These are phyloP conservation scores for Neodidymelliopsis sp. DNA, from an alignment of 2,329 filamentous ascomycete genomes.

Conservation along the genomic window DNA sequence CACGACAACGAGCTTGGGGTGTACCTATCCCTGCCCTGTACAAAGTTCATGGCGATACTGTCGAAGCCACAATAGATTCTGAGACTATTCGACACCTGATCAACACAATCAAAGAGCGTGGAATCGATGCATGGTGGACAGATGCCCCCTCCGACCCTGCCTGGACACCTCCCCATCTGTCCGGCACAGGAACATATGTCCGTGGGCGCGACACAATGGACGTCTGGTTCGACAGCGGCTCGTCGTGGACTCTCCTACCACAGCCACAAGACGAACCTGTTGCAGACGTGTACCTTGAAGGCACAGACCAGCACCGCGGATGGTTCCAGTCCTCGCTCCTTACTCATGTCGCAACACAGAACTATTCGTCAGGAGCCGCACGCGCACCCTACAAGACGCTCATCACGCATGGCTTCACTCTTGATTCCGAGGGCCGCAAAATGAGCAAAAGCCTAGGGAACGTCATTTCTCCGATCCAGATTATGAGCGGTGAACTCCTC, in stretches of 20 bases:
- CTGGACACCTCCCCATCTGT: conserved; percentile 76
- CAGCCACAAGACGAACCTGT: conserved; percentile 50
- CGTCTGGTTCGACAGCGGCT: conserved; percentile 99
- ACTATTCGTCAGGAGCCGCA: conserved; percentile 20
- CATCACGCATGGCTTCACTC: conserved; percentile 94
- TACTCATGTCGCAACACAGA: conserved; percentile 76
- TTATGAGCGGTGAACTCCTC: conserved; percentile 83
- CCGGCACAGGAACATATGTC: conserved; percentile 63
- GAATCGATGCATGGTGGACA: conserved; percentile 94
- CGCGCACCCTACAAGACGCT: conserved; percentile 81
- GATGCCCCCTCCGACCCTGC: conserved; percentile 76
- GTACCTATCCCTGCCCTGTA: conserved; percentile 95
- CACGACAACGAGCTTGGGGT: conserved; percentile 93
- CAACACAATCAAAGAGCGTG: conserved; percentile 74
- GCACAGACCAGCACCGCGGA: conserved; percentile 92
- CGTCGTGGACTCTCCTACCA: conserved; percentile 74
- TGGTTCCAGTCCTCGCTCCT: conserved; percentile 98
- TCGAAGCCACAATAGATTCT: conserved; percentile 76
- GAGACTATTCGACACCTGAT: conserved; percentile 87
- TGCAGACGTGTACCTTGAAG: conserved; percentile 92
- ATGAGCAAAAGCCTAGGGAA: conserved; percentile 99
- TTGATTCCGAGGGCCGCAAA: conserved; percentile 90
- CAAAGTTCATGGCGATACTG: conserved; percentile 66
- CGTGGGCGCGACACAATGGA: conserved; percentile 97
- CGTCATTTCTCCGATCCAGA: conserved; percentile 78